Percentiles rank a stretch among this genome's conserved stretches.
Evolutionary conservation across 2,329 filamentous ascomycete species (phyloP).

Genomic region (Phoma herbarum): DNA sequence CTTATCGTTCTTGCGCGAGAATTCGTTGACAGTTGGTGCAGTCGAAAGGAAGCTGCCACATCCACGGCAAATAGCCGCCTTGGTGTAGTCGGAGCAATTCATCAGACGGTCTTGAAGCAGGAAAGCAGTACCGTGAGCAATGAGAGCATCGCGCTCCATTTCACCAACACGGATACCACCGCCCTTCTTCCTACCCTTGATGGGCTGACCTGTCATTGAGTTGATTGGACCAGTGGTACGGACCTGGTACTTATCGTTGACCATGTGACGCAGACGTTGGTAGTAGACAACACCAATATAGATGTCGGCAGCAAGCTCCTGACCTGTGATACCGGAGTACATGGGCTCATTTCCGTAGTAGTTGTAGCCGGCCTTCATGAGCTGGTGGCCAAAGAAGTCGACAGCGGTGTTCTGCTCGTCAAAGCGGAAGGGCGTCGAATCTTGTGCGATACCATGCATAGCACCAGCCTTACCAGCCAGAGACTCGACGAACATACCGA

Average conservation of each 20-base stretch:
- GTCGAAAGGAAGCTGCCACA: conserved; percentile 93
- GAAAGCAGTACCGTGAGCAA: conserved; percentile 95
- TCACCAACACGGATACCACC: conserved; percentile 99
- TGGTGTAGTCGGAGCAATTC: conserved; percentile 95
- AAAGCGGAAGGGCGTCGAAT: conserved; percentile 94
- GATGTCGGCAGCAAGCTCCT: conserved; percentile 93
- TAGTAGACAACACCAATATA: conserved; percentile 98
- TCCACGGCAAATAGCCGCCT: conserved; percentile 85
- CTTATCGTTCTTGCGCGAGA: conserved; percentile 68
- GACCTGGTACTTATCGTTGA: conserved; percentile 99
- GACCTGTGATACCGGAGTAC: conserved; percentile 96
- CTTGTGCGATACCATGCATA: conserved; percentile 93
- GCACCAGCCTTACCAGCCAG: conserved; percentile 94
- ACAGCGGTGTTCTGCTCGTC: conserved; percentile 90
- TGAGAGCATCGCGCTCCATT: conserved; percentile 95
- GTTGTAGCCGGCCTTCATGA: conserved; percentile 95
- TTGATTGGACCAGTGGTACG: conserved; percentile 94
- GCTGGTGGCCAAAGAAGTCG: conserved; percentile 95
- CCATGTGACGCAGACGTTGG: conserved; percentile 98
- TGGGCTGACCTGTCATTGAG: conserved; percentile 89
- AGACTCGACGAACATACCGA: conserved; percentile 98
- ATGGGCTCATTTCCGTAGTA: conserved; percentile 99
- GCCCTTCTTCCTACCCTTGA: conserved; percentile 95
- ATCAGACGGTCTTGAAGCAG: conserved; percentile 92
- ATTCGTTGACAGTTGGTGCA: conserved; percentile 73